phyloP scores from a whole-genome alignment of 495 filamentous ascomycete genomes.

The Penicillium salamii region DNA sequence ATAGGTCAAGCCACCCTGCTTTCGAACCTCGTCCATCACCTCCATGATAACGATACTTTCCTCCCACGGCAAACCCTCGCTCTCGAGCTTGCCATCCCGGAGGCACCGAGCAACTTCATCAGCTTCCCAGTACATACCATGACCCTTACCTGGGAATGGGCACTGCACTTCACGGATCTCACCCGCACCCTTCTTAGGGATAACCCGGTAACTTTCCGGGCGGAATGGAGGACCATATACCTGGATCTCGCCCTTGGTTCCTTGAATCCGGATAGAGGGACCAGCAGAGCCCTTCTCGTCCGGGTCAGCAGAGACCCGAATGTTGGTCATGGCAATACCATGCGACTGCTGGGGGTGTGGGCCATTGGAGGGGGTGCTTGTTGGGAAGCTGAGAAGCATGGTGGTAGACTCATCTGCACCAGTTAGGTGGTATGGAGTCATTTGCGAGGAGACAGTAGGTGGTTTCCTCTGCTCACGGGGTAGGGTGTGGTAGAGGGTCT shows the following conservation, averaged over 20 bases:
- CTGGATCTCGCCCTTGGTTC: slow-evolving; percentile 82
- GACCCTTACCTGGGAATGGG: slow-evolving; percentile 64
- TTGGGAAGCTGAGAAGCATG: slow-evolving; percentile 75
- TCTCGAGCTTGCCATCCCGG: slow-evolving; percentile 78
- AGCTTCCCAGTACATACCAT: slow-evolving; percentile 94
- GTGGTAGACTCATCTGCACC: slow-evolving; percentile 82
- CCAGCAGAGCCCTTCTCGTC: slow-evolving; percentile 60
- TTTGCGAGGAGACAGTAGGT: slow-evolving; percentile 57
- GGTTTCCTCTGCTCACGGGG: slow-evolving; percentile 50
- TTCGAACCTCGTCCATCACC: slow-evolving; percentile 85
- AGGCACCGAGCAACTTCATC: slow-evolving; percentile 85
- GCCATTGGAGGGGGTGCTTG: slow-evolving; percentile 48
- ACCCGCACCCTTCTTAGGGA: slow-evolving; percentile 39
- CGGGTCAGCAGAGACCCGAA: slow-evolving; percentile 67
- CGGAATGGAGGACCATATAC: slow-evolving; percentile 72
- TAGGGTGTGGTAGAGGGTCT: slow-evolving; percentile 79
- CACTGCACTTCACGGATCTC: slow-evolving; percentile 59
- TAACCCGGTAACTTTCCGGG: slow-evolving; percentile 62
- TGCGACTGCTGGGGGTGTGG: slow-evolving; percentile 43
- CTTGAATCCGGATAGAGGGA: slow-evolving; percentile 77
- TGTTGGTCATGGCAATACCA: slow-evolving; percentile 74
- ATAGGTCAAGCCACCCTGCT: slow-evolving; percentile 73
- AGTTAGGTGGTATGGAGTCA: slow-evolving; percentile 73
- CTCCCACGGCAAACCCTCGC: slow-evolving; percentile 66
- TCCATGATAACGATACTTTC: slow-evolving; percentile 94